Base-by-base conservation (phyloP, 2,329 filamentous ascomycete genomes). In the Trichoderma sp. region DNA sequence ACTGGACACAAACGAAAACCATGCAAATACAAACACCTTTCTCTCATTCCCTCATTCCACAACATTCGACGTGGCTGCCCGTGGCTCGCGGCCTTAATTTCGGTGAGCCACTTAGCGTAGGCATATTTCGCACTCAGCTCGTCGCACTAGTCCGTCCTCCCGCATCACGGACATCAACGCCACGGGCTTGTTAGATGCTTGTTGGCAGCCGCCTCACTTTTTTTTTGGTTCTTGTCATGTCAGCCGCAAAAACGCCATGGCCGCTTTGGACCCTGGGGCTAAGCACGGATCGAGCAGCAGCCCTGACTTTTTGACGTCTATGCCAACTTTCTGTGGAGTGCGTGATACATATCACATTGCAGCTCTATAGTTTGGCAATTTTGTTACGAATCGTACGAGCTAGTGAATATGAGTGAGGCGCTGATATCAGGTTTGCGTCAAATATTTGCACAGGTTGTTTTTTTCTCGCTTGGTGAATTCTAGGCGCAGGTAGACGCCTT, bases 31-130 rank as follows among this genome's bases (percentile, higher is more conserved):
- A 21, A 21, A 21, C 43, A 47, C 4, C 9, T 21, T 8, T 21
- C 43, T n/a, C 39, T 47, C 39, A 47, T n/a, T 21, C 43, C 43
- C n/a, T 51, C n/a, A 24, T 51, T 3, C 43, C 43, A 24, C 7
- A 51, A 12, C 4, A 47, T 36, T 24, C 43, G 6, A 53, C 28
- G 62, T 53, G 62, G 62, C 62, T 51, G 62, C 62, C 39, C 18
- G 28, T 53, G 51, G 62, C 62, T 53, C 43, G 39, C 9, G 32
- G 62, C 58, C 58, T 61, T 39, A 64, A 64, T 51, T 47, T 32
- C 62, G 63, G 47, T 56, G 63, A 66, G 30, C 51, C 26, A 36
- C 47, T 57, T 66, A 66, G 63, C 63, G 63, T 66, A 66, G 63
- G 63, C 63, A 53, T 66, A 57, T 57, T 66, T 66, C 56, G 9